Conservation (phyloP, 169 alveolate genomes). For the Plasmodium fragile region DNA sequence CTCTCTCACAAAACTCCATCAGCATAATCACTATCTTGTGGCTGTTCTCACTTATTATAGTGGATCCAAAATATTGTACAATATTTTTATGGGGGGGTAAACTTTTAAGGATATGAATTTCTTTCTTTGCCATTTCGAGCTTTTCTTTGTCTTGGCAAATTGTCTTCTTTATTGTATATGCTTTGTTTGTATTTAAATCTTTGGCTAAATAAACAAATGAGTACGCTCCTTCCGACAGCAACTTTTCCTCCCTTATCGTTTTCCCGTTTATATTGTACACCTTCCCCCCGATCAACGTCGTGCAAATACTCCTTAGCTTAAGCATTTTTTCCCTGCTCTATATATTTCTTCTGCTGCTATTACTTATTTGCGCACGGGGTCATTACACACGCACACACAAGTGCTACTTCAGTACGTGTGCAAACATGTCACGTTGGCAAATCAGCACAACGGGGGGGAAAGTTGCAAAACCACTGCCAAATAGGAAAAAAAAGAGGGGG, state of each 20-base stretch:
- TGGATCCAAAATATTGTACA: constrained; percentile 75
- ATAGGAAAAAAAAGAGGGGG: too few relatives aligned
- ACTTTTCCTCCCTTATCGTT: constrained; percentile 60
- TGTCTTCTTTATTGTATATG: constrained; percentile 82
- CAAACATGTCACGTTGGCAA: neutral
- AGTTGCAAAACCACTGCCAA: too few relatives aligned
- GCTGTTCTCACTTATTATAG: constrained; percentile 21
- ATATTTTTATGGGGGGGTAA: constrained; percentile 73
- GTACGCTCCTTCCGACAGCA: constrained; percentile 86
- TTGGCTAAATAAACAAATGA: constrained; percentile 83
- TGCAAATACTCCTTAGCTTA: constrained; percentile 48
- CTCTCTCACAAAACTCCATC: constrained; percentile 78
- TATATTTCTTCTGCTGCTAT: neutral
- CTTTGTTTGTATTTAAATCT: constrained; percentile 79
- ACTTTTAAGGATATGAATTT: constrained; percentile 74
- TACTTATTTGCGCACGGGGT: neutral
- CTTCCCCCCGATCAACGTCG: constrained; percentile 68
- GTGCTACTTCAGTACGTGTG: neutral
- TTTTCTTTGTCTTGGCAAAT: constrained; percentile 75
- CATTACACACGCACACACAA: neutral
- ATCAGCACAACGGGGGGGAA: neutral
- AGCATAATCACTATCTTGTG: constrained; percentile 47
- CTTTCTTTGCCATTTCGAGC: constrained; percentile 78
- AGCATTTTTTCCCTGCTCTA: constrained; percentile 18
- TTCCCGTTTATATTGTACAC: constrained; percentile 59